Evolutionary conservation across 352 stramenopile species (phyloP).

Genomic region (Thalassiosira sp.): DNA sequence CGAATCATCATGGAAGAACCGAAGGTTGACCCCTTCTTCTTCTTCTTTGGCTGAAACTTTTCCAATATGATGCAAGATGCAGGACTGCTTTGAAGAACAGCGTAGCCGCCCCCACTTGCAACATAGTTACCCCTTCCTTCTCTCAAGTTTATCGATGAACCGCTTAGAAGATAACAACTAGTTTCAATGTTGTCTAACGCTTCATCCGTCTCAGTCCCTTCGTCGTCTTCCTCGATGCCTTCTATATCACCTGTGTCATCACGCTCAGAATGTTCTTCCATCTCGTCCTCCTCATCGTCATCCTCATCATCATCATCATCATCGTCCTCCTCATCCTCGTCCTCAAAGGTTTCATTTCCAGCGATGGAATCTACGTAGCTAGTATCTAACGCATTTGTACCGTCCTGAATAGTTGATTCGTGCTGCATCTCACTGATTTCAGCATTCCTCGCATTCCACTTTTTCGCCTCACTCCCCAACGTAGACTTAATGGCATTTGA

Average conservation of each 20-base stretch:
- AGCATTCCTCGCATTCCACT: slow-evolving; percentile 35
- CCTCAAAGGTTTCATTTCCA: slow-evolving; percentile 27
- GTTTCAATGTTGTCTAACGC: slow-evolving; percentile 17
- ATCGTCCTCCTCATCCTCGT: slow-evolving; percentile 48
- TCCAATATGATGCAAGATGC: slow-evolving; percentile 59
- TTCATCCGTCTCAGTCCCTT: background rate
- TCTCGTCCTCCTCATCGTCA: slow-evolving; percentile 47
- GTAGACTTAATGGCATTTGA: slow-evolving; percentile 46
- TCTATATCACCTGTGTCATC: slow-evolving; percentile 32
- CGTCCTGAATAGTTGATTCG: no score
- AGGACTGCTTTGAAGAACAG: slow-evolving; percentile 62
- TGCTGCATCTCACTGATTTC: background rate
- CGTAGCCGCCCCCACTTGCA: slow-evolving; percentile 74
- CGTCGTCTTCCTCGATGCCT: slow-evolving; percentile 13
- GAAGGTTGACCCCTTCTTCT: slow-evolving; percentile 25
- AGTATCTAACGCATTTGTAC: background rate
- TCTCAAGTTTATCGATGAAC: slow-evolving; percentile 21
- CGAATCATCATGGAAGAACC: slow-evolving; percentile 56
- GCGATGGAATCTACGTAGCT: slow-evolving; percentile 14
- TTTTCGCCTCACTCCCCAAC: slow-evolving; percentile 42
- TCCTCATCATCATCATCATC: slow-evolving; percentile 43
- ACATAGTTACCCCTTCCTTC: slow-evolving; percentile 50
- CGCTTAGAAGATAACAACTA: slow-evolving; percentile 19
- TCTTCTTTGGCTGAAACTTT: slow-evolving; percentile 52
- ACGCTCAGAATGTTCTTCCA: slow-evolving; percentile 27